Conservation (phyloP, 1,284 basidiomycete species). For the Leccinum huronense region DNA sequence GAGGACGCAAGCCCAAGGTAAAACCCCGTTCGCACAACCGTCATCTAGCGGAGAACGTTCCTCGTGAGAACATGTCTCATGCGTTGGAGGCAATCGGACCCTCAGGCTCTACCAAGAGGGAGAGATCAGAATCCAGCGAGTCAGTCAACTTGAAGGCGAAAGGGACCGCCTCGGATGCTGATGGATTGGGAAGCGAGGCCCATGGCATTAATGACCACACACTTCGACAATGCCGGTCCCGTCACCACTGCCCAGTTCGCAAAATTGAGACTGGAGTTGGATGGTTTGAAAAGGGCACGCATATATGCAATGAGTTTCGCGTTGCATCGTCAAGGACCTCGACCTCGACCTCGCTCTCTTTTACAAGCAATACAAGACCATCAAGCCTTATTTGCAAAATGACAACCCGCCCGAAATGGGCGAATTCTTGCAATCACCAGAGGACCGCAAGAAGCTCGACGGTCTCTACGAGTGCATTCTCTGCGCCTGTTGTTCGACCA, state of each 20-base stretch:
- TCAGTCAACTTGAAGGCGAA: slow-evolving; percentile 58
- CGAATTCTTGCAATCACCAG: slow-evolving; percentile 87
- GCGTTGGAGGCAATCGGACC: slow-evolving; percentile 13
- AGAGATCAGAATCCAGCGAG: slow-evolving; percentile 34
- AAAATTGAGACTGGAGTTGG: slow-evolving; percentile 42
- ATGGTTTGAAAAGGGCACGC: slow-evolving; percentile 49
- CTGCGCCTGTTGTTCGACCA: slow-evolving; percentile 95
- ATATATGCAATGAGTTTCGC: slow-evolving; percentile 10
- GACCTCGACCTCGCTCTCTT: slow-evolving; percentile 88
- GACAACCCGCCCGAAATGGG: slow-evolving; percentile 83
- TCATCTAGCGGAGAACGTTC: slow-evolving; percentile 26
- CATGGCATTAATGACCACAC: slow-evolving; percentile 15
- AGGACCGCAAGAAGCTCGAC: slow-evolving; percentile 94
- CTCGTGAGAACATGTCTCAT: slow-evolving; percentile 15
- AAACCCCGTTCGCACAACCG: slow-evolving; percentile 33
- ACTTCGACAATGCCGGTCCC: slow-evolving; percentile 33
- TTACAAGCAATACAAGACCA: slow-evolving; percentile 99
- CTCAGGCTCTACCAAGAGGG: slow-evolving; percentile 39
- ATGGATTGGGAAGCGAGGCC: slow-evolving; percentile 26
- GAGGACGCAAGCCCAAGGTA: slow-evolving; percentile 33
- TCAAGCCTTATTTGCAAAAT: slow-evolving; percentile 93
- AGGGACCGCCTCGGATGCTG: slow-evolving; percentile 27
- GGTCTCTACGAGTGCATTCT: slow-evolving; percentile 97
- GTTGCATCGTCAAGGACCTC: slow-evolving; percentile 90
- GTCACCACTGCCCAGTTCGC: slow-evolving; percentile 35